A percentile compares a stretch with the other conserved stretches of the same genome.
These are phyloP conservation scores for Berkeleyomyces basicola DNA, from an alignment of 2,329 filamentous ascomycete genomes.

Conservation along the genomic window DNA sequence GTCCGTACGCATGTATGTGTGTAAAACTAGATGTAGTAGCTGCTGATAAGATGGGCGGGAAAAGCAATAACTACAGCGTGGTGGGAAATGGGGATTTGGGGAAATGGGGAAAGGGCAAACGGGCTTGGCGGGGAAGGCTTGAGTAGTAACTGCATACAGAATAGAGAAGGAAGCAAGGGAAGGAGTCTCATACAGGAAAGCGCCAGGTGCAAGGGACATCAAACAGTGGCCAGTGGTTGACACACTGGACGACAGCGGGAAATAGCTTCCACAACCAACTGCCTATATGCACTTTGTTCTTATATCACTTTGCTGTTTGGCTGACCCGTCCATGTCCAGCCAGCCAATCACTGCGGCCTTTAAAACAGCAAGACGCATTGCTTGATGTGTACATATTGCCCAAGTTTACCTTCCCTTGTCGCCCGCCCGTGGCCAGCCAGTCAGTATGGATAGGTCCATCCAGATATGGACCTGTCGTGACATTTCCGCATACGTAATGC, in stretches of 20 bases:
- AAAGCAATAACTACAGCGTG: not conserved
- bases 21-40: not conserved
- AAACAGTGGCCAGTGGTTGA: not conserved
- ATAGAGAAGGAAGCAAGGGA: not conserved
- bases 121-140: not conserved
- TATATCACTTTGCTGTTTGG: not conserved
- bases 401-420: not conserved
- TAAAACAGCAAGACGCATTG: not conserved
- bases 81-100: not conserved
- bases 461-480: not conserved
- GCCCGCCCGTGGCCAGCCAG: not conserved
- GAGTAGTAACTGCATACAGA: not conserved
- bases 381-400: not conserved
- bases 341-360: too few species aligned
- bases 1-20: not conserved
- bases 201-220: not conserved
- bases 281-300: not conserved
- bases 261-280: not conserved
- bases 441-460: not conserved
- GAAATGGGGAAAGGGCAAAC: not conserved
- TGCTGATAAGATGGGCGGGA: not conserved
- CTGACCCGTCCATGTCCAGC: not conserved
- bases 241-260: not conserved
- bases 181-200: not conserved
- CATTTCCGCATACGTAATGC: not conserved